phyloP scores from a whole-genome alignment of 2,329 filamentous ascomycete species.

The Ophiognomonia clavigignenti-juglandacearum region DNA sequence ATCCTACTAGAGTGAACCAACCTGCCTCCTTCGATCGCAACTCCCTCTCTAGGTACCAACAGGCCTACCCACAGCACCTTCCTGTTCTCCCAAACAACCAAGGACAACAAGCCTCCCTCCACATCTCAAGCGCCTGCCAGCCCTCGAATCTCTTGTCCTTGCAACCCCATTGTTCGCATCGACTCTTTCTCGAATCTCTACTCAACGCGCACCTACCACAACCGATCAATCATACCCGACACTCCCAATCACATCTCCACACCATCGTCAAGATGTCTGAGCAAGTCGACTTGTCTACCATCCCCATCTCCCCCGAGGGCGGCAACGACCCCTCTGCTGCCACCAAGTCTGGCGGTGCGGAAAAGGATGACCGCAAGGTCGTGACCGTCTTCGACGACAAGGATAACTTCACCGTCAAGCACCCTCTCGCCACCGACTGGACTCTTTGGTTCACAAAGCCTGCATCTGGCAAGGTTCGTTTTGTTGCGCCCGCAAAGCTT shows the following conservation, averaged over 20 bases:
- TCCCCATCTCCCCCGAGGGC: conserved; percentile 62
- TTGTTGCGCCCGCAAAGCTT: not conserved
- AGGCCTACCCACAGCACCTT: no score
- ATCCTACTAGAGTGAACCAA: no score
- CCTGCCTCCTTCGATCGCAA: not conserved
- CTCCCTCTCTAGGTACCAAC: not conserved
- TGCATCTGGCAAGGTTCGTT: conserved; percentile 80
- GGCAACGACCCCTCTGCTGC: conserved; percentile 49
- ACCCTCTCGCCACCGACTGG: conserved; percentile 96
- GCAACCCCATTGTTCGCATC: not conserved
- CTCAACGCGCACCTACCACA: no score
- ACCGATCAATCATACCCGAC: not conserved
- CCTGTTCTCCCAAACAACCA: no score
- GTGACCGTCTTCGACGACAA: conserved; percentile 97
- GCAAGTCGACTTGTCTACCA: conserved; percentile 64
- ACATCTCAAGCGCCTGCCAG: no score
- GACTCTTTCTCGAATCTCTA: no score
- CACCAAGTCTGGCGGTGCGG: conserved; percentile 37
- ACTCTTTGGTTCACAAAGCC: conserved; percentile 99
- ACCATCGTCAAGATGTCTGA: conserved; percentile 33
- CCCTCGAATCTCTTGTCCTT: no score
- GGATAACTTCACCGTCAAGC: conserved; percentile 99
- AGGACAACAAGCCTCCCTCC: no score
- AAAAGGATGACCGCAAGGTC: conserved; percentile 56
- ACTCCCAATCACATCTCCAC: not conserved